A percentile compares a stretch with the other conserved stretches of the same genome.
phyloP scores from a whole-genome alignment of 2,329 filamentous ascomycete species.

The Dactylellina parvicollis region DNA sequence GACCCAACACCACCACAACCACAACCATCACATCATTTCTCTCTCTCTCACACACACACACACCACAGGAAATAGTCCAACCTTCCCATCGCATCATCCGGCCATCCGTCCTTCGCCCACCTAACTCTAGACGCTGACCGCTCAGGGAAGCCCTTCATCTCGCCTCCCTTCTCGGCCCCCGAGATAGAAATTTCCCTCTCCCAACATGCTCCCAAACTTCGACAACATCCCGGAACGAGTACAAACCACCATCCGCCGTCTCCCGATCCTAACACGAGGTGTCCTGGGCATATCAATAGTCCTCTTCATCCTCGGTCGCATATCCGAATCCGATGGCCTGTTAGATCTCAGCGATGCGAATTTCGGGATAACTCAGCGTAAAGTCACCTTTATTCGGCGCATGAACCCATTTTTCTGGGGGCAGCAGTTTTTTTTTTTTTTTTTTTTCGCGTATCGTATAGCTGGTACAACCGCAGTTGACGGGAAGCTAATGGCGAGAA shows the following conservation, averaged over 20 bases:
- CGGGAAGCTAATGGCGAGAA: neutral
- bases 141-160: neutral
- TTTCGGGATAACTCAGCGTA: constrained; percentile 47
- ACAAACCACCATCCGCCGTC: constrained; percentile 35
- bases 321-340: constrained; percentile 27
- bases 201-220: constrained; percentile 30
- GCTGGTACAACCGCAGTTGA: too few relatives aligned
- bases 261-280: constrained; percentile 46
- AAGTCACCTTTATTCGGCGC: neutral
- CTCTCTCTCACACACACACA: neutral
- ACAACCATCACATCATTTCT: constrained; percentile 1
- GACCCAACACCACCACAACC: constrained; percentile 22
- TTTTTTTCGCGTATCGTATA: neutral
- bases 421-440: neutral
- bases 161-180: neutral
- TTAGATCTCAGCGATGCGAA: constrained; percentile 20
- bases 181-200: neutral
- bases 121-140: too few relatives aligned
- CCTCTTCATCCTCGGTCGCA: constrained; percentile 39
- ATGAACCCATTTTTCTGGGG: neutral
- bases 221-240: constrained; percentile 42
- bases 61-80: neutral
- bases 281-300: constrained; percentile 21
- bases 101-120: neutral
- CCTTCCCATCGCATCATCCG: neutral